phyloP scores from a whole-genome alignment of 164 flowering plant species.

The Berberis thunbergii region DNA sequence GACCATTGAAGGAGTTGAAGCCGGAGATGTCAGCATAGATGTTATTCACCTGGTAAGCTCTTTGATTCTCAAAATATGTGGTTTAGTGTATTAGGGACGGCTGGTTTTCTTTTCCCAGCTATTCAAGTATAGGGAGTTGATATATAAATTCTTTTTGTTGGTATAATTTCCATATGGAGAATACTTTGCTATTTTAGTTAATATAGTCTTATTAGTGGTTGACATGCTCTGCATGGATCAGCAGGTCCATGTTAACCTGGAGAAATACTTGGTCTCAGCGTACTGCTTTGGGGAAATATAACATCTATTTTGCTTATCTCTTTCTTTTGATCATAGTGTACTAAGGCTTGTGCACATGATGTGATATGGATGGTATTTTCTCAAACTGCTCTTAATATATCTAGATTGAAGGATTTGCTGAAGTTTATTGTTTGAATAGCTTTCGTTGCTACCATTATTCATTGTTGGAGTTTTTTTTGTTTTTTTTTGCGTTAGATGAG shows the following conservation, averaged over 20 bases:
- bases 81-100: too few relatives aligned
- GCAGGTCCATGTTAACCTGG: conserved; percentile 9
- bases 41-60: conserved; percentile 78
- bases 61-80: neutral
- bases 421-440: too few relatives aligned
- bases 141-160: neutral
- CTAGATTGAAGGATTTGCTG: neutral
- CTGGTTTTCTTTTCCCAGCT: neutral
- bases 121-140: neutral
- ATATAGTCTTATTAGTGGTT: conserved; percentile 3
- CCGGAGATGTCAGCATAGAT: conserved; percentile 86
- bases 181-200: neutral
- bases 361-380: conserved; percentile 9
- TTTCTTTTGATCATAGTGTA: conserved; percentile 11
- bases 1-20: conserved; percentile 85
- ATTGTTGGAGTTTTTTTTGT: neutral
- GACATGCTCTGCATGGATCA: conserved; percentile 21
- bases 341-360: conserved; percentile 6
- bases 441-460: too few relatives aligned
- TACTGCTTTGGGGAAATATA: conserved; percentile 28
- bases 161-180: neutral
- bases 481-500: neutral
- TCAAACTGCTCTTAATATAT: conserved; percentile 2
- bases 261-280: conserved; percentile 15
- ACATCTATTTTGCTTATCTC: conserved; percentile 22